These are phyloP conservation scores for Pythium sp. DNA, from an alignment of 352 stramenopile species.

Conservation along the genomic window DNA sequence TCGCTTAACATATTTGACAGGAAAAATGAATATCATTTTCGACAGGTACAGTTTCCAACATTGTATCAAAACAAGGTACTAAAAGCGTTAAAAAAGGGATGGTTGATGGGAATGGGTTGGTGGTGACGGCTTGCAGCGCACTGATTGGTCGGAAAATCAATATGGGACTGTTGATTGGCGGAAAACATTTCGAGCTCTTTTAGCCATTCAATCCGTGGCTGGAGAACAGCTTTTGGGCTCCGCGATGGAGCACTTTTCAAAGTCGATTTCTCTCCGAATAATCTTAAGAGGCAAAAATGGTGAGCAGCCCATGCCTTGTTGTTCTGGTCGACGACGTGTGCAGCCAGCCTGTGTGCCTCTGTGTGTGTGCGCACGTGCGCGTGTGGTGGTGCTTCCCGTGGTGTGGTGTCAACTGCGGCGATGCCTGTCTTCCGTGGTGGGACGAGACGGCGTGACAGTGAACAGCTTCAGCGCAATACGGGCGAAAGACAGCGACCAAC, in stretches of 20 bases:
- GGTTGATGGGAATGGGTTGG: background rate
- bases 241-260: conserved; percentile 51
- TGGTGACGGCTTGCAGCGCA: background rate
- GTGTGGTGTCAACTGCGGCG: background rate
- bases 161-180: conserved; percentile 24
- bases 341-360: background rate
- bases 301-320: conserved; percentile 24
- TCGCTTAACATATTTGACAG: background rate
- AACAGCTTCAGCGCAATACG: background rate
- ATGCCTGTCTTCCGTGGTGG: background rate
- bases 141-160: background rate
- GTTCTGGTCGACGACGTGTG: background rate
- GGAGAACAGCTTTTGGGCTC: conserved; percentile 14
- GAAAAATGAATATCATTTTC: background rate
- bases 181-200: conserved; percentile 38
- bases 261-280: conserved; percentile 75
- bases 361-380: background rate
- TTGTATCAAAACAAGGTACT: background rate
- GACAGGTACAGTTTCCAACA: background rate
- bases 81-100: background rate
- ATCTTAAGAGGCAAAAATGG: conserved; percentile 73
- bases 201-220: conserved; percentile 50
- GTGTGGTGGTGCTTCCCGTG: background rate
- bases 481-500: background rate
- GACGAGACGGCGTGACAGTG: background rate